Conservation (phyloP, 73 alveolate species). For the Tetrahymena malaccensis region DNA sequence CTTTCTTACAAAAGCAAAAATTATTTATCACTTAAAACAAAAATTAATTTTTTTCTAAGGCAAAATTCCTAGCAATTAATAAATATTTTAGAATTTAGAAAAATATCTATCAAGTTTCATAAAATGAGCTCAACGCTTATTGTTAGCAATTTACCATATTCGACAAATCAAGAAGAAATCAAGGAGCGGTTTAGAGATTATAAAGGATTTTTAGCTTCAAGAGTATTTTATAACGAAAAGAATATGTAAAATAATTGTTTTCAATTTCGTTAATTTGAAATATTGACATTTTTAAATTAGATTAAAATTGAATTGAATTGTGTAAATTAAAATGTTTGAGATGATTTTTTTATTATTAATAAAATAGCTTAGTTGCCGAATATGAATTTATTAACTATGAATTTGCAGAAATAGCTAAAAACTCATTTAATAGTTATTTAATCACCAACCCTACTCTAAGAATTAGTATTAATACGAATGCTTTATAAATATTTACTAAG, state of each 20-base stretch:
- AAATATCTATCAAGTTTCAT: too few relatives aligned
- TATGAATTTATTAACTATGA: not conserved
- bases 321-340: too few relatives aligned
- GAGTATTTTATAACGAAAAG: not conserved
- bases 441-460: not conserved
- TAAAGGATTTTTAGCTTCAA: not conserved
- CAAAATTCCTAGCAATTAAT: too few relatives aligned
- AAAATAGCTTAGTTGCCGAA: not conserved
- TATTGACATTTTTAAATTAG: not conserved
- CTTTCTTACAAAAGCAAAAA: not conserved
- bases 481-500: too few relatives aligned
- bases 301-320: too few relatives aligned
- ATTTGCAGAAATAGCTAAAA: not conserved
- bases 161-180: not conserved
- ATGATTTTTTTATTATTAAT: not conserved
- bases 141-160: not conserved
- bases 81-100: not conserved
- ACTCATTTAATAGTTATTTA: not conserved
- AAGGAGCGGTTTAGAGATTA: not conserved
- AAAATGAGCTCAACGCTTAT: not conserved
- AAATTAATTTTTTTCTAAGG: not conserved
- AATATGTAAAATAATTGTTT: not conserved
- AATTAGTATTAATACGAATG: not conserved
- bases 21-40: too few relatives aligned
- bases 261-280: not conserved